Evolutionary conservation across 2,329 filamentous ascomycete species (phyloP), one percentile per base, ranked within the genome.

Genomic region (Aspergillus pseudoglaucus): DNA sequence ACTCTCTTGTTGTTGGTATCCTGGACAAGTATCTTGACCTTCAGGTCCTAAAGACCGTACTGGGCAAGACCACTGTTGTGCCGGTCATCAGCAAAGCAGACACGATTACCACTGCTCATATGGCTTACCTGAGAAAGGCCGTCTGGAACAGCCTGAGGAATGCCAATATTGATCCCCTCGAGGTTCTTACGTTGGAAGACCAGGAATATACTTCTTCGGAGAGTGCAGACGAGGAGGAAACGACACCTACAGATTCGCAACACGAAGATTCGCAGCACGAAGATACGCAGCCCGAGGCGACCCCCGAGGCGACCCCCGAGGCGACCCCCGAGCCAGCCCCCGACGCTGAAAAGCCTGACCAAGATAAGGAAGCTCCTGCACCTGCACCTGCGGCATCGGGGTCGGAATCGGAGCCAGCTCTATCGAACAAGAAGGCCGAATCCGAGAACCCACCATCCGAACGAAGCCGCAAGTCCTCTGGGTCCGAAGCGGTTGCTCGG

Each of bases 11-110:
- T 15, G 64, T 85, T 41, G 87, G 87, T 23, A 82, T 84, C 18
- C 75, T 97, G 12, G 90, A 97, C 59, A 86, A 95, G 55, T 87
- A 89, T 56, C 79, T 98, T 8, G 93, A 98, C 63, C 73, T 98
- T 20, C 90, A 95, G 63, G 87, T 96, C 48, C 77, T 98, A 60
- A 87, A 87, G 42, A 87, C 86, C 14, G 79, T 98, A 23, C 85
- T 95, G 66, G 87, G 88, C 59, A 96, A 95, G 76, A 97, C 93
- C 0, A 95, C 89, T 0, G 89, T 97, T 50, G 88, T 98, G 42
- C 93, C 93, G 0, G 84, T 98, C 49, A 91, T 98, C 62, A 87
- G 90, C 64, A 98, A 98, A 72, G 91, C 93, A 35, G 93, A 98
- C 66, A 96, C 90, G 12, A 87, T 97, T 59, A 97, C 93, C n/a